Base-by-base conservation (phyloP, 306 rosid species). In the Heteromeles arbutifolia region DNA sequence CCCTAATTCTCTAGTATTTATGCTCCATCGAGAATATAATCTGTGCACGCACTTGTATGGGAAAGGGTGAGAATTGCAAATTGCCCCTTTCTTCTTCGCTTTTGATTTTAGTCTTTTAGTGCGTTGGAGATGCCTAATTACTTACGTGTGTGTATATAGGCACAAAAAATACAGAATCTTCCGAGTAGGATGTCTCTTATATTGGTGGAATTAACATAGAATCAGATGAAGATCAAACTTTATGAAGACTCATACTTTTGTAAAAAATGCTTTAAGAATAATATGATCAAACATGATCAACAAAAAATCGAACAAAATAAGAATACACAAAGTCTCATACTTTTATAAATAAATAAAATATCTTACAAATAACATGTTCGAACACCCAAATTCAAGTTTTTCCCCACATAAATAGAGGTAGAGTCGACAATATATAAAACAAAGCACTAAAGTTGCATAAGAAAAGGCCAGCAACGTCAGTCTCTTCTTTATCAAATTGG, bases 391-490 rank as follows among this genome's bases (percentile, higher is more conserved):
- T 14, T 48, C 6, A 14, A 48, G 19, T 48, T 14, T 48, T 15
- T 48, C 7, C 2, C 19, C 53, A 13, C 19, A 15, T 48, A 28
- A n/a, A 67, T 64, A 64, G 3, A 29, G 57, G 25, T 69, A 77
- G 41, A 25, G 72, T 37, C 2, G 78, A 77, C 59, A 50, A 54
- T 22, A 54, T 43, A 66, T 39, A 77, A 74, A 79, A 80, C 69
- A 87, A 84, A 87, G 80, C 78, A 82, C 68, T 54, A 74, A 72
- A 61, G 52, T 67, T 73, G 80, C 67, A 79, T 62, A 85, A 80
- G 80, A 79, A 78, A 85, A 78, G 87, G 85, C 72, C 80, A 84
- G 73, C 78, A 84, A 80, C 73, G 82, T 74, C 65, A 79, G 84
- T 77, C 72, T 77, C 52, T 84, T 75, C 81, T 65, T 82, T 76